Base-by-base conservation (phyloP, 225 moss, liverwort and hornwort species). In the Sphagnum contortum region DNA sequence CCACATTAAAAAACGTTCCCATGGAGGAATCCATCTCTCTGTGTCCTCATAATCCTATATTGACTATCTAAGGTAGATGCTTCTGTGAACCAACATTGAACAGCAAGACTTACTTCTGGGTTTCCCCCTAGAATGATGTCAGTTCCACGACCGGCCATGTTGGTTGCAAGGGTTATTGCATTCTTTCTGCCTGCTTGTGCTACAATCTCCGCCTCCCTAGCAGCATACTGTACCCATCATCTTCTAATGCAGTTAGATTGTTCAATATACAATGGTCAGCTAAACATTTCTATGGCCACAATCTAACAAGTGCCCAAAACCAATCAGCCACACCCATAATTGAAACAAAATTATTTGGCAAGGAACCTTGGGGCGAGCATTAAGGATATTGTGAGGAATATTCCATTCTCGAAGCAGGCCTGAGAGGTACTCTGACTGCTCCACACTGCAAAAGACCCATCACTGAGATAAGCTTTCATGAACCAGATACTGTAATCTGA, bases 141-240 rank as follows among this genome's bases (percentile, higher is more conserved):
- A 48, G 96, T 98, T 6, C 96, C 96, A 48, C 96, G 83, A 55
- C 96, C 96, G 7, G 96, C 96, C 96, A 98, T 98, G 75, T 98
- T 98, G 11, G 96, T 98, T 4, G 96, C 90, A 5, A 98, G 90
- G 53, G 90, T 98, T 55, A 98, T 98, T 48, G 96, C 96, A 80
- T 81, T 89, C 44, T 84, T 87, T n/a, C 96, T 88, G 5, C 96
- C 96, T 12, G 96, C 96, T 72, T 98, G 96, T 3, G 96, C 96
- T 47, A 98, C 96, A 55, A 98, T 98, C 78, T 98, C 96, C 12
- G 96, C 96, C 81, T 98, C 96, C 62, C 93, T 90, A 11, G 96
- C 96, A 1, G 96, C 92, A 61, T 92, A 98, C 80, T 79, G 70
- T 61, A 14, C 6, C 29, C n/a, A 49, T 49, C 48, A 49, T 12